Evolutionary conservation across 805 yeast species (phyloP), one percentile per base, ranked within the genome.

Genomic region (Lipomyces sp.): DNA sequence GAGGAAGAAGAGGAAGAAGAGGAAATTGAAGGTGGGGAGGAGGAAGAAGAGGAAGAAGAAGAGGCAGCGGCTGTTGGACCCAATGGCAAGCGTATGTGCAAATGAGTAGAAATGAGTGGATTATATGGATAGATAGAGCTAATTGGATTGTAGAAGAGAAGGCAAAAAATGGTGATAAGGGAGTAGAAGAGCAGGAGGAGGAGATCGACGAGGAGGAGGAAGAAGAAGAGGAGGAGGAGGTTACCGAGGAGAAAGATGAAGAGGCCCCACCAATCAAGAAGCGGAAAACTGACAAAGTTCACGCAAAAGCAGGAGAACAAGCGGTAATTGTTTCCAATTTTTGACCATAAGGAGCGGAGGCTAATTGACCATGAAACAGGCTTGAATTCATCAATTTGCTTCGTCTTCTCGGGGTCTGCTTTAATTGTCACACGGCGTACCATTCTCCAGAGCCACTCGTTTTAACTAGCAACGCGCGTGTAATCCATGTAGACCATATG

Each of bases 211-310:
- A 57, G 30, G 57, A 54, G 45, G 53, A 57, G 13, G 63, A 55
- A 4, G 64, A 50, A 53, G 37, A 57, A 8, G 63, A 53, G 3
- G 60, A 45, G 24, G 42, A 18, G 7, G 65, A 53, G 34, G 65
- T 33, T 39, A 60, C 53, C 3, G 66, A 55, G 18, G 62, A 66
- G 42, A 64, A 33, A 51, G 65, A 53, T 3, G 66, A 55, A 11
- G 64, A 66, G 15, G 60, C 30, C 24, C 71, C 71, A 33, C 71
- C 71, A 7, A 50, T 69, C 48, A 67, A 67, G 64, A 67, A 67
- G 66, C 70, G 57, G 54, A 67, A 67, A 59, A 62, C 60, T 29
- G 69, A 63, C 30, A 18, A 37, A 24, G 32, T 3, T 39, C 5
- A 30, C n/a, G 53, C n/a, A 42, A 13, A 42, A n/a, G n/a, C 48